Percentiles rank a stretch among this genome's conserved stretches.
phyloP scores from a whole-genome alignment of 208 protist species.

The Trypanosoma congolense region DNA sequence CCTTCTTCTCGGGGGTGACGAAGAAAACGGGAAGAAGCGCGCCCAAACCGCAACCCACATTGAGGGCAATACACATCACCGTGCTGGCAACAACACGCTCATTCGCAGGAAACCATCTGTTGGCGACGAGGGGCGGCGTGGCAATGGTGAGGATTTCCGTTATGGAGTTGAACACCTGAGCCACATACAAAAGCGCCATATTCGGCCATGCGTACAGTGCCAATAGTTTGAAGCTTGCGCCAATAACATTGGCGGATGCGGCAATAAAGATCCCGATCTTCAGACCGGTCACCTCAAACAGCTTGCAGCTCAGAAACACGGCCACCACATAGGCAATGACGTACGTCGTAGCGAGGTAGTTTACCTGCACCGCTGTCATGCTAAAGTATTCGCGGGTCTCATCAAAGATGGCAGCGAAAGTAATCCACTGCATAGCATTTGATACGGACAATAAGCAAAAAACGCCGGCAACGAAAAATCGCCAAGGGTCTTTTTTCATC shows the following conservation, averaged over 20 bases:
- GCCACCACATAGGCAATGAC: slow-evolving; percentile 71
- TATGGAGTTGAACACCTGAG: slow-evolving; percentile 66
- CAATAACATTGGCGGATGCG: slow-evolving; percentile 39
- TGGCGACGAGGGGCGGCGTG: slow-evolving; percentile 70
- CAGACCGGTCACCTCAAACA: slow-evolving; percentile 66
- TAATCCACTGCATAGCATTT: slow-evolving; percentile 76
- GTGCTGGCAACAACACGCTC: slow-evolving; percentile 70
- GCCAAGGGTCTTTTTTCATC: slow-evolving; percentile 35
- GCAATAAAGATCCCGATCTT: slow-evolving; percentile 52
- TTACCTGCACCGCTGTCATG: slow-evolving; percentile 53
- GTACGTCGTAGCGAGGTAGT: slow-evolving; percentile 72
- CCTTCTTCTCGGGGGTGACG: slow-evolving; percentile 40
- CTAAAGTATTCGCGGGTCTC: slow-evolving; percentile 49
- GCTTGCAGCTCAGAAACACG: slow-evolving; percentile 79
- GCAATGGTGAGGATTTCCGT: slow-evolving; percentile 74
- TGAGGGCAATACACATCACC: slow-evolving; percentile 53
- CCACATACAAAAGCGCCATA: slow-evolving; percentile 44
- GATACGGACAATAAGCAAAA: slow-evolving; percentile 60
- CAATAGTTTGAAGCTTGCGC: slow-evolving; percentile 56
- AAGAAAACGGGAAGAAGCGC: slow-evolving; percentile 69
- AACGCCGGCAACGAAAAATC: slow-evolving; percentile 39
- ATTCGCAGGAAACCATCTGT: slow-evolving; percentile 64
- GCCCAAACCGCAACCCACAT: slow-evolving; percentile 65
- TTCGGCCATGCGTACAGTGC: slow-evolving; percentile 59
- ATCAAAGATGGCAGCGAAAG: slow-evolving; percentile 51